phyloP scores from a whole-genome alignment of 2,329 filamentous ascomycete species.

The Pseudogymnoascus destructans region DNA sequence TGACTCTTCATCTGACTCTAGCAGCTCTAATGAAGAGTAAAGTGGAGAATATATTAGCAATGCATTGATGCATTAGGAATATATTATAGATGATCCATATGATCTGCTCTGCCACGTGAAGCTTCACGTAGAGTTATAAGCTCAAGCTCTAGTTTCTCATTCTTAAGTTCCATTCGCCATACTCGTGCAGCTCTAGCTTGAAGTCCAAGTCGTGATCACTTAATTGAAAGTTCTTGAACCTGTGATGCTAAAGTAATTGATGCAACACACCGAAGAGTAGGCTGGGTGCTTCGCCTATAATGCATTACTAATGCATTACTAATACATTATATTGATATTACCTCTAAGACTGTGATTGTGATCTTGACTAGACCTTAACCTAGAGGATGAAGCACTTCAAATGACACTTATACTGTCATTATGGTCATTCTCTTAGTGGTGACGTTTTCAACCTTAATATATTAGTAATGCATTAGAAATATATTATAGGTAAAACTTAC shows the following conservation, averaged over 20 bases:
- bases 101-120: background rate
- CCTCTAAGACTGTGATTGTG: background rate
- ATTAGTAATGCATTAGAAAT: background rate
- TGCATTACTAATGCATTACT: background rate
- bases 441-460: background rate
- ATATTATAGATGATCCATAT: no score
- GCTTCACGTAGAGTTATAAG: background rate
- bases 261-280: background rate
- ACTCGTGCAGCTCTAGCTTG: background rate
- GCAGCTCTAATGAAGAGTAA: no score
- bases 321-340: background rate
- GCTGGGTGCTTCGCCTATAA: background rate
- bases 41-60: background rate
- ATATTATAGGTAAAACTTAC: background rate
- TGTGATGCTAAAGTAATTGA: background rate
- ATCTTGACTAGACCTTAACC: background rate
- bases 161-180: background rate
- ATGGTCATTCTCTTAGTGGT: background rate
- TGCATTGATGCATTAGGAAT: background rate
- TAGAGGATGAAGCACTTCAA: background rate
- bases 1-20: no score
- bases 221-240: background rate
- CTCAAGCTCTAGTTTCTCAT: background rate
- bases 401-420: background rate
- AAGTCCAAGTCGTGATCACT: background rate